phyloP scores from a whole-genome alignment of 75 land plant species.

The Sequoiadendron giganteum region DNA sequence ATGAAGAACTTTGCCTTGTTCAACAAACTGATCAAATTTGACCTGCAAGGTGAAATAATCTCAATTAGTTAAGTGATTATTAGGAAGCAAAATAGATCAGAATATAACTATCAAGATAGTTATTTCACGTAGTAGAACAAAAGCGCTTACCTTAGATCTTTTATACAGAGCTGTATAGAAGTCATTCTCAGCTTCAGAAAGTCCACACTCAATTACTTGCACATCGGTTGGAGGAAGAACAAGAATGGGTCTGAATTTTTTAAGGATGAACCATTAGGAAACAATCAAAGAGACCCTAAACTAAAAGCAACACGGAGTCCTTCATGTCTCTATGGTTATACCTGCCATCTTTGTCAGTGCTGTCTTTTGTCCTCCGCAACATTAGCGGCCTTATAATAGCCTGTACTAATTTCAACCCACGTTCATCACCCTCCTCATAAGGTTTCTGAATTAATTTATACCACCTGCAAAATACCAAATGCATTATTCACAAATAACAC shows the following conservation, averaged over 20 bases:
- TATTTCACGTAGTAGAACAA: background rate
- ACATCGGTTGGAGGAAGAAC: slow-evolving; percentile 80
- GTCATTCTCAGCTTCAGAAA: slow-evolving; percentile 80
- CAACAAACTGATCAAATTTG: slow-evolving; percentile 95
- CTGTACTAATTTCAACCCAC: slow-evolving; percentile 83
- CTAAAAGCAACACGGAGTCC: background rate
- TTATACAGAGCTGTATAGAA: slow-evolving; percentile 88
- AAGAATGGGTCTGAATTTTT: slow-evolving; percentile 70
- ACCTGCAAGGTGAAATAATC: slow-evolving; percentile 41
- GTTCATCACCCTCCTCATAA: slow-evolving; percentile 91
- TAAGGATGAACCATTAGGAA: background rate
- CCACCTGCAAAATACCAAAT: slow-evolving; percentile 62
- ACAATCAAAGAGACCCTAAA: background rate
- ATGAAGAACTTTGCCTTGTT: slow-evolving; percentile 95
- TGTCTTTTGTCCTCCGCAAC: slow-evolving; percentile 91
- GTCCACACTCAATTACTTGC: slow-evolving; percentile 78
- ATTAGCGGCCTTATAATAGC: slow-evolving; percentile 85
- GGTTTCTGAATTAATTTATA: slow-evolving; percentile 92
- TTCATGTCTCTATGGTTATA: slow-evolving; percentile 10
- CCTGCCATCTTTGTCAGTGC: slow-evolving; percentile 85
- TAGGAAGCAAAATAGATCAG: background rate
- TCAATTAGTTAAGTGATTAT: background rate
- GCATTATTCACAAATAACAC: background rate
- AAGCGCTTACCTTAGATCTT: slow-evolving; percentile 73
- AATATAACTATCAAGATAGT: background rate